Base-by-base conservation (phyloP, 345 rosid species). In the Bruguiera sexangula region DNA sequence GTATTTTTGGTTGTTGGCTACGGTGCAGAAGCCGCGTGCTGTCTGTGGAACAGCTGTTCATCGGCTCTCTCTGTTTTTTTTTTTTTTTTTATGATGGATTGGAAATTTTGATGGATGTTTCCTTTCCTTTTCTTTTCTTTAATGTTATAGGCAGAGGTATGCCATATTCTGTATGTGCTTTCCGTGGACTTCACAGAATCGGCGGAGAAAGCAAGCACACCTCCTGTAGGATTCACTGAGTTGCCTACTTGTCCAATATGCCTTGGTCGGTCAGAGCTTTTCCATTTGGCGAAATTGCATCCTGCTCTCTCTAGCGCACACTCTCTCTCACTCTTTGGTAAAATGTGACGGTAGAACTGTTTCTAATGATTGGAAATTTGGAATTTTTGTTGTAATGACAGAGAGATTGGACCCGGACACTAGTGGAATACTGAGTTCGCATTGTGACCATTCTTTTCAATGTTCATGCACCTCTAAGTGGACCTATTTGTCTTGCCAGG, bases 361-460 rank as follows among this genome's bases (percentile, higher is more conserved):
- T 13, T 62, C 67, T 57, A 62, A 36, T 2, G 30, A 46, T 37
- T 21, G 24, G n/a, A 21, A 32, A 9, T 71, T 7, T 29, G 70
- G 43, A 15, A 22, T 54, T 60, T 55, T 34, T 32, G 24, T 59
- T 71, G 50, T 63, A 8, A 55, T 71, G 62, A 29, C 83, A 95
- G 92, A 95, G 86, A 84, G 99, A 79, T 80, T 95, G 80, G 99
- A 90, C 77, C 90, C 90, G 7, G 99, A 95, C 69, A 92, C 96
- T 43, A 85, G 97, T 32, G 99, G 96, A 54, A 86, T 95, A 69
- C 83, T 84, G 19, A 87, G 92, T 68, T 87, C 96, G 4, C 84
- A 86, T 32, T 92, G 98, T 83, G 98, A 95, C 78, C 98, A 95
- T 82, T 92, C 99, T 15, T 95, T 92, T 82, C 93, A 88, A 52